phyloP scores from a whole-genome alignment of 1,284 basidiomycete genomes.

The Cutaneotrichosporon sp. region DNA sequence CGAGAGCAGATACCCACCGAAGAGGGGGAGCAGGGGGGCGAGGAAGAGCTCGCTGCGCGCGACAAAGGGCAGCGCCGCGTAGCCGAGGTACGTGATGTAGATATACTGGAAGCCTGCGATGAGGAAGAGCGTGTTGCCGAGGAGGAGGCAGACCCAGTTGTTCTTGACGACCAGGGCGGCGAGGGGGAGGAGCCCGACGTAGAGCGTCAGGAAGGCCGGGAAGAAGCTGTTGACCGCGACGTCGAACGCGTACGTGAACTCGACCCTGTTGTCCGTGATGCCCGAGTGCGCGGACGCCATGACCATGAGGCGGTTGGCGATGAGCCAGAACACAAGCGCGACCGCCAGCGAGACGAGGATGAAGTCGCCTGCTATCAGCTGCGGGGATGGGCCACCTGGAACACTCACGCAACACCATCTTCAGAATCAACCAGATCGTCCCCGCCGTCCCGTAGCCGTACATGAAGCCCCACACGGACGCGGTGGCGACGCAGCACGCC shows the following conservation, averaged over 20 bases:
- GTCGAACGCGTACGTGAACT: constrained; percentile 93
- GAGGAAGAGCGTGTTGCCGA: constrained; percentile 91
- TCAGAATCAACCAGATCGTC: constrained; percentile 65
- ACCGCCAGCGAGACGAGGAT: constrained; percentile 71
- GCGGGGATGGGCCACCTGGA: too few relatives aligned
- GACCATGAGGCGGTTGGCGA: constrained; percentile 70
- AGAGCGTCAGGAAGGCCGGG: constrained; percentile 83
- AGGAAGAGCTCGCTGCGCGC: constrained; percentile 82
- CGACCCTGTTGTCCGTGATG: constrained; percentile 70
- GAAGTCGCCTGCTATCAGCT: constrained; percentile 62
- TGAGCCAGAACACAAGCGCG: constrained; percentile 77
- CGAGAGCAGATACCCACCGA: constrained; percentile 79
- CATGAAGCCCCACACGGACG: constrained; percentile 79
- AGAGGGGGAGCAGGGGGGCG: constrained; percentile 78
- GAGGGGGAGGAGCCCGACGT: constrained; percentile 79
- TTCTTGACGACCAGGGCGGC: constrained; percentile 75
- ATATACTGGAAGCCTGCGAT: constrained; percentile 82
- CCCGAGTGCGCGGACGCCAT: constrained; percentile 65
- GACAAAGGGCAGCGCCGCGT: constrained; percentile 85
- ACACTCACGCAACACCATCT: constrained; percentile 71
- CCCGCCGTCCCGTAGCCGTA: constrained; percentile 66
- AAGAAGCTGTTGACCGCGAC: constrained; percentile 95
- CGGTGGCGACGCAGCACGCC: constrained; percentile 68
- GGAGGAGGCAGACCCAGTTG: constrained; percentile 86
- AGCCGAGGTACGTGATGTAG: constrained; percentile 85